phyloP scores from a whole-genome alignment of 208 protist genomes.

The Leishmania martiniquensis region DNA sequence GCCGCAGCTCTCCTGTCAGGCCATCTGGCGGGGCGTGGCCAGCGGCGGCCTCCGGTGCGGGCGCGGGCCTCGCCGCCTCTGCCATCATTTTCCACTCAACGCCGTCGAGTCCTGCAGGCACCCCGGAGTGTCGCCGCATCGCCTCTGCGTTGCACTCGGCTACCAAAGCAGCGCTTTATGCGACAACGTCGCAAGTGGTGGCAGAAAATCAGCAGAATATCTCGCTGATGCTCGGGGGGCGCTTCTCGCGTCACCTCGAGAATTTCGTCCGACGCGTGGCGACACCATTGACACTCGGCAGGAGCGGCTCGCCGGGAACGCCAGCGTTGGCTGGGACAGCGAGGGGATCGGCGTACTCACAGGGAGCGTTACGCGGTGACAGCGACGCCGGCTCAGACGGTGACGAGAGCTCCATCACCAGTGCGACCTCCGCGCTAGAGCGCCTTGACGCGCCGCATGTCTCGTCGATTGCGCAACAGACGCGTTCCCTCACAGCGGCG shows the following conservation, averaged over 20 bases:
- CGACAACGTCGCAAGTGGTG: slow-evolving; percentile 28
- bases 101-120: neutral
- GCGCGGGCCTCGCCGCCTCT: too few relatives aligned
- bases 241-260: slow-evolving; percentile 30
- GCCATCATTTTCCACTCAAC: neutral
- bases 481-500: neutral
- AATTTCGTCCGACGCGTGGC: neutral
- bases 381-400: neutral
- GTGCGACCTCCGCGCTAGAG: neutral
- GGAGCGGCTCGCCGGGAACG: neutral
- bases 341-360: neutral
- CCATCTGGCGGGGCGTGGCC: neutral
- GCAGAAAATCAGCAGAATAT: slow-evolving; percentile 26
- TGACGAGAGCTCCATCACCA: neutral
- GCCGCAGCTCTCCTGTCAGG: neutral
- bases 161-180: slow-evolving; percentile 29
- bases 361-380: neutral
- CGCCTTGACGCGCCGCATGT: neutral
- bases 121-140: neutral
- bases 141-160: slow-evolving; percentile 19
- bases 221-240: slow-evolving; percentile 23
- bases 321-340: neutral
- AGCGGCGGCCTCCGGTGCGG: neutral
- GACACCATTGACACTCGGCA: neutral
- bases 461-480: neutral